A percentile compares a stretch with the other conserved stretches of the same genome.
These are phyloP conservation scores for Leccinum uliginosum DNA, from an alignment of 768 basidiomycete species.

Conservation along the genomic window DNA sequence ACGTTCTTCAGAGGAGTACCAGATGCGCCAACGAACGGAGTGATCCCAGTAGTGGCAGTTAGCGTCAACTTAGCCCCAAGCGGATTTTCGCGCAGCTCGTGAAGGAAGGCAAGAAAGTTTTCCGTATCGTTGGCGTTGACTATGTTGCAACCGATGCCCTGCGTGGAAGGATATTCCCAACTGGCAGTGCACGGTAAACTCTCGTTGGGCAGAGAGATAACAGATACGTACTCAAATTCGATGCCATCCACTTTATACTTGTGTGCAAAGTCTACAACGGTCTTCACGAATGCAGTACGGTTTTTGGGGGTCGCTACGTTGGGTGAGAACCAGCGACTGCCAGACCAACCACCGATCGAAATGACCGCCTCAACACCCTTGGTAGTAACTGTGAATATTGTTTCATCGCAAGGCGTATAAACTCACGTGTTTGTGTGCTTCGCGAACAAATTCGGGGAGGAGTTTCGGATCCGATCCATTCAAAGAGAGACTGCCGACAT, in stretches of 20 bases:
- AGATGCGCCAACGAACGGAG: conserved; percentile 57
- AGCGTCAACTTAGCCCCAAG: conserved; percentile 53
- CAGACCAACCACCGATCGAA: conserved; percentile 71
- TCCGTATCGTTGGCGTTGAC: conserved; percentile 54
- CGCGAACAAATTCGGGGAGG: conserved; percentile 53
- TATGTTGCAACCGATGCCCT: conserved; percentile 69
- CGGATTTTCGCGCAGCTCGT: conserved; percentile 55
- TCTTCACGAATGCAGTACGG: conserved; percentile 60
- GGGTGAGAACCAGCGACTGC: conserved; percentile 58
- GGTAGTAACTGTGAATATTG: not conserved
- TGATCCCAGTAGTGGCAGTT: conserved; percentile 63
- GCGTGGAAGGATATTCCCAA: conserved; percentile 79
- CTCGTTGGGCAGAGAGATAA: not conserved
- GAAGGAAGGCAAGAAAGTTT: conserved; percentile 76
- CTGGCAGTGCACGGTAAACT: conserved; percentile 35
- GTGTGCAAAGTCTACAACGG: conserved; percentile 42
- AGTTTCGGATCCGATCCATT: conserved; percentile 42
- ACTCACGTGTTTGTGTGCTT: conserved; percentile 36
- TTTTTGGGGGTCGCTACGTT: conserved; percentile 48
- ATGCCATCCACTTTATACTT: conserved; percentile 56
- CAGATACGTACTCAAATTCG: conserved; percentile 28
- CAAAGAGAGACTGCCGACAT: conserved; percentile 31
- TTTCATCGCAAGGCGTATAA: not conserved
- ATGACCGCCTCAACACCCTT: conserved; percentile 55
- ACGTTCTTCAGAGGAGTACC: conserved; percentile 66